A percentile compares a stretch with the other conserved stretches of the same genome.
phyloP scores from a whole-genome alignment of 306 rosid species.

The Ormosia emarginata region DNA sequence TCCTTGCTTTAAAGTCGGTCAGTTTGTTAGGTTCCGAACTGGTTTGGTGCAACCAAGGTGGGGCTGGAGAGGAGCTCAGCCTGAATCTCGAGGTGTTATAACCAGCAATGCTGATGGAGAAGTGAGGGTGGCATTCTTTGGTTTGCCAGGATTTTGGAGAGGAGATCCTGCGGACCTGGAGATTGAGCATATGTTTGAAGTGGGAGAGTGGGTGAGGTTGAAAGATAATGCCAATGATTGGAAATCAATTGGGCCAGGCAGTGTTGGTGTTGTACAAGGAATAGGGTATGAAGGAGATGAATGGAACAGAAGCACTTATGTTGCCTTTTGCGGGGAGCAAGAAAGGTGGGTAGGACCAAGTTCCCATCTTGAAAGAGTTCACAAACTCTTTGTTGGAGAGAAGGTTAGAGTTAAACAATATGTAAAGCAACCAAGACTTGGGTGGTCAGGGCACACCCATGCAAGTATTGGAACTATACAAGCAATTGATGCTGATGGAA shows the following conservation, averaged over 20 bases:
- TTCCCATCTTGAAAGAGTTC: constrained; percentile 65
- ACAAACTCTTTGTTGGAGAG: constrained; percentile 72
- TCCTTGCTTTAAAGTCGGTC: constrained; percentile 79
- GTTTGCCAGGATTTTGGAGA: constrained; percentile 84
- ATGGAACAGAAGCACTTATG: constrained; percentile 68
- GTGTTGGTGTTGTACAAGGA: constrained; percentile 94
- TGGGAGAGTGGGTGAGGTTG: constrained; percentile 95
- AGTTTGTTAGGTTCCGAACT: constrained; percentile 74
- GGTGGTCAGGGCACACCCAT: constrained; percentile 94
- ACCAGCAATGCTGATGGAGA: constrained; percentile 92
- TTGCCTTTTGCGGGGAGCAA: constrained; percentile 92
- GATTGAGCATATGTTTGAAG: constrained; percentile 76
- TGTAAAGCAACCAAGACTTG: constrained; percentile 83
- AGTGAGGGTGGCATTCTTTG: constrained; percentile 75
- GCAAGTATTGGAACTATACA: constrained; percentile 72
- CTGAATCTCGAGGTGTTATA: constrained; percentile 73
- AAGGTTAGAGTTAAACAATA: constrained; percentile 68
- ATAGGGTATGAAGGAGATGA: constrained; percentile 73
- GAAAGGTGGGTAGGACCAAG: constrained; percentile 89
- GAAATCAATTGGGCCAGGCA: constrained; percentile 83
- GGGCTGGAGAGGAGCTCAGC: constrained; percentile 97
- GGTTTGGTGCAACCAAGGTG: constrained; percentile 90
- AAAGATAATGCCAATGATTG: constrained; percentile 54
- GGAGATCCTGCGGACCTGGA: constrained; percentile 94
- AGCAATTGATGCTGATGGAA: constrained; percentile 91